phyloP scores from a whole-genome alignment of 2,329 filamentous ascomycete genomes.

The Chaetomiaceae sp. region DNA sequence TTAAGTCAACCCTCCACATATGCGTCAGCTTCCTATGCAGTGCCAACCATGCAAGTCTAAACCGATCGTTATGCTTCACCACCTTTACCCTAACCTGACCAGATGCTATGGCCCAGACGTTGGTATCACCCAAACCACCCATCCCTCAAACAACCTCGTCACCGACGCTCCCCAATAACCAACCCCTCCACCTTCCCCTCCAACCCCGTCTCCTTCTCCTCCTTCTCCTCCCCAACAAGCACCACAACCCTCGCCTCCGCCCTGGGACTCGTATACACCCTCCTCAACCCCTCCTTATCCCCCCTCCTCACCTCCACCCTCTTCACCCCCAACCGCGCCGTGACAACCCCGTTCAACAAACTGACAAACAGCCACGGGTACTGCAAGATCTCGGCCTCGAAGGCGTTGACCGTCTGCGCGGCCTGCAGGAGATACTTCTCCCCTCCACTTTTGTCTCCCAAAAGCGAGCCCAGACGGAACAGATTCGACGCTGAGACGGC shows the following conservation, averaged over 20 bases:
- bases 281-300: constrained; percentile 9
- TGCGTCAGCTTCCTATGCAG: too few relatives aligned
- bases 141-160: not conserved
- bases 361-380: constrained; percentile 89
- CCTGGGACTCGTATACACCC: constrained; percentile 17
- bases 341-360: constrained; percentile 71
- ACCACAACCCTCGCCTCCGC: constrained; percentile 19
- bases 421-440: constrained; percentile 61
- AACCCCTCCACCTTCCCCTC: constrained; percentile 1
- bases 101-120: too few relatives aligned
- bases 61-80: too few relatives aligned
- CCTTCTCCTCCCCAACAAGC: not conserved
- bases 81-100: too few relatives aligned
- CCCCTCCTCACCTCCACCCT: constrained; percentile 2
- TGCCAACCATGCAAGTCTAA: too few relatives aligned
- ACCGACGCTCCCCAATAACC: not conserved
- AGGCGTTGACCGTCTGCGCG: constrained; percentile 72
- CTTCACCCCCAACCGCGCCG: constrained; percentile 60
- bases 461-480: constrained; percentile 69
- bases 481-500: constrained; percentile 82
- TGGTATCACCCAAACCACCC: not conserved
- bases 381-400: constrained; percentile 86
- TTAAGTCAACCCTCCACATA: too few relatives aligned
- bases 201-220: not conserved
- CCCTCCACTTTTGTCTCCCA: constrained; percentile 54